Evolutionary conservation across 2,329 filamentous ascomycete species (phyloP), one percentile per base, ranked within the genome.

Genomic region (Ilyonectria sp.): DNA sequence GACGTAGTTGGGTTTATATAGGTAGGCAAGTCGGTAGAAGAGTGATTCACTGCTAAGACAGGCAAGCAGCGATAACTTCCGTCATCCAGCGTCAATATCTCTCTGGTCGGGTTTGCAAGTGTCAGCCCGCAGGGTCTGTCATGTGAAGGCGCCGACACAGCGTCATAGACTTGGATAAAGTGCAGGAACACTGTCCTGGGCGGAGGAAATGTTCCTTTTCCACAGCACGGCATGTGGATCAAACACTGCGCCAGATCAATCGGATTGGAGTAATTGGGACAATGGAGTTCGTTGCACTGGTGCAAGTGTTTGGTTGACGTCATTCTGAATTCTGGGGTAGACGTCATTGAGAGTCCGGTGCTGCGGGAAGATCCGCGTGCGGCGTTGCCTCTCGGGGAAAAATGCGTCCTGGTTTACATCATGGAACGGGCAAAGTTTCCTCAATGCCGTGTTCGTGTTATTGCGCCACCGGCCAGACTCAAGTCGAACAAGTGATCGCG

Each of bases 1-100:
- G n/a, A 21, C 21, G 21, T 35, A 43, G 35, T 21, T 17, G 10
- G 10, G 43, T 63, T 63, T 63, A 58, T 63, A 63, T 53, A 52
- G 33, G 47, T 46, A 26, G 26, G 26, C 6, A 26, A 6, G 26
- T 26, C 4, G 26, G 26, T 26, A 31, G 17, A 40, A 15, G 40
- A 43, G 37, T 15, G 49, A 33, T 37, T 55, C 17, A 47, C 29
- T 37, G 26, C 11, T 31, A 33, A 49, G 43, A 40, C 31, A 56
- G 52, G 60, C 21, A 56, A 43, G 60, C 21, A 56, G 43, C 31
- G 31, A 9, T 33, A 9, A 31, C 31, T 26, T 56, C 44, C 43
- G 43, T 63, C 60, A 63, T 56, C 33, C 6, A 26, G 9, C 52
- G 33, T 43, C 11, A n/a, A 31, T 37, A 29, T 53, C 35, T 63